phyloP scores from a whole-genome alignment of 805 yeast genomes.

The Candida gorgasii region DNA sequence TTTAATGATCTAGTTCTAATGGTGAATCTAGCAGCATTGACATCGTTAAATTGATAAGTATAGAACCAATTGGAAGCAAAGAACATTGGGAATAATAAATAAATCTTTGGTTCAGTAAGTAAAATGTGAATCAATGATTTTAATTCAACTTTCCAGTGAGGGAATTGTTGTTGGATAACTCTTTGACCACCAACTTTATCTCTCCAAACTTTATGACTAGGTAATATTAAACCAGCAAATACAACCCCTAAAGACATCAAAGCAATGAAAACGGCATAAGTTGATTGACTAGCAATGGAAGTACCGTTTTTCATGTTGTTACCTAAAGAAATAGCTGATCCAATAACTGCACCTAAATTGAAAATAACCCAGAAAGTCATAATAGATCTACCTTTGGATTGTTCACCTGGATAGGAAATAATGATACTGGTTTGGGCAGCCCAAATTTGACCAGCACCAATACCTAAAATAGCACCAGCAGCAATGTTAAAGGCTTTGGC shows the following conservation, averaged over 20 bases:
- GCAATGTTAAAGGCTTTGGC: slow-evolving; percentile 43
- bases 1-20: slow-evolving; percentile 62
- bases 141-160: slow-evolving; percentile 48
- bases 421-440: slow-evolving; percentile 59
- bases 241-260: slow-evolving; percentile 50
- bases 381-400: slow-evolving; percentile 52
- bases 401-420: slow-evolving; percentile 58
- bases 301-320: slow-evolving; percentile 45
- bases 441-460: slow-evolving; percentile 58
- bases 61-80: slow-evolving; percentile 67
- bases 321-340: slow-evolving; percentile 57
- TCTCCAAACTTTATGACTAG: slow-evolving; percentile 49
- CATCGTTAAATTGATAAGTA: slow-evolving; percentile 62
- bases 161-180: slow-evolving; percentile 47
- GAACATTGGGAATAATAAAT: slow-evolving; percentile 59
- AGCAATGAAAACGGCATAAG: slow-evolving; percentile 55
- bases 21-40: slow-evolving; percentile 56
- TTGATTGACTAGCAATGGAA: slow-evolving; percentile 45
- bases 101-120: slow-evolving; percentile 37
- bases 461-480: slow-evolving; percentile 58
- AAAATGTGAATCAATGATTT: slow-evolving; percentile 10
- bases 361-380: slow-evolving; percentile 62
- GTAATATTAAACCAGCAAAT: slow-evolving; percentile 48
- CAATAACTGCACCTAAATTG: slow-evolving; percentile 63
- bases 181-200: slow-evolving; percentile 45